Evolutionary conservation across 164 flowering plant species (phyloP), one percentile per base, ranked within the genome.

Genomic region (Sextonia rubra): DNA sequence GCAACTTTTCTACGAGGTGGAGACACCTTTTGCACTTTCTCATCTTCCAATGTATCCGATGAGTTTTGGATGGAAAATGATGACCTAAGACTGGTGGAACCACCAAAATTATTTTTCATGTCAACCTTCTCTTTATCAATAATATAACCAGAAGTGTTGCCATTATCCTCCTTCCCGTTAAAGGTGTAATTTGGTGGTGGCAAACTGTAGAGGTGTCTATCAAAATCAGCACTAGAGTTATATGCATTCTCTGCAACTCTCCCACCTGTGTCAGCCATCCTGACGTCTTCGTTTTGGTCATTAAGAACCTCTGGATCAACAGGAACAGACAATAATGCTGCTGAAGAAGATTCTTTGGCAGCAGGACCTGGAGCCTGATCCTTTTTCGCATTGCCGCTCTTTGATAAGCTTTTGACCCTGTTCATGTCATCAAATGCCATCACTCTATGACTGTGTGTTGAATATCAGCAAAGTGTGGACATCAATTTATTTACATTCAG

Each of bases 331-430:
- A 77, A n/a, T 71, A 88, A 79, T 48, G 89, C 79, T 47, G 77
- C 76, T 58, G 90, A 82, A 30, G 87, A 77, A 71, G 84, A 71
- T 69, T 89, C 99, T 79, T 83, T 92, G 61, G 69, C 37, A 52
- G n/a, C 12, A 61, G 80, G 76, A 77, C 70, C 85, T 49, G 79
- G 65, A 55, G 23, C 75, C 67, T 78, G 89, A 80, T 93, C 98
- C 80, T 89, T 93, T 76, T 81, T 93, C 4, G 85, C 8, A 82
- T 88, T 90, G 64, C 97, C 97, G 83, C 89, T 83, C 86, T 90
- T 91, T 52, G 98, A 91, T 12, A 93, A 90, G 83, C 98, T 91
- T 80, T 91, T 93, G 29, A 93, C 98, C 85, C 98, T 93, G 89
- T 73, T 71, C 47, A 52, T 15, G 58, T 18, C 65, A 52, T 56